Percentiles rank a stretch among this genome's conserved stretches.
These are phyloP conservation scores for Aspergillus brunneoviolaceus DNA, from an alignment of 2,329 filamentous ascomycete genomes.

Conservation along the genomic window DNA sequence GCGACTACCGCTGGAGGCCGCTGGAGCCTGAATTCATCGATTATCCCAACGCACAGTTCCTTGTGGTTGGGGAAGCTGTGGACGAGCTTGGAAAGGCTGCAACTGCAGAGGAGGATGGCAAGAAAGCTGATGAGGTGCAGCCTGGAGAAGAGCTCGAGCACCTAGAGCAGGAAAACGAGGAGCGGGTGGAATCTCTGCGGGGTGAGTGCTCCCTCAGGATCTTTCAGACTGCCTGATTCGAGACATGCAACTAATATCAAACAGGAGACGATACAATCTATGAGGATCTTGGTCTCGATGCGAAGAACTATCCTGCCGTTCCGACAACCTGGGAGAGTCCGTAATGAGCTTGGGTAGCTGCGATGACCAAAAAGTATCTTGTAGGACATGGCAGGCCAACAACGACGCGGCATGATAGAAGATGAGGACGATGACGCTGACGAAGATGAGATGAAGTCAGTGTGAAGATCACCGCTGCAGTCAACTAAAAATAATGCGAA, in stretches of 20 bases:
- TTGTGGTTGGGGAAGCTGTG: conserved; percentile 67
- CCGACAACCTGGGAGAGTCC: conserved; percentile 58
- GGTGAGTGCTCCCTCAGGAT: conserved; percentile 38
- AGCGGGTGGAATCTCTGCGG: conserved; percentile 61
- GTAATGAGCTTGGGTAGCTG: not conserved
- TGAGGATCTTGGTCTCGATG: conserved; percentile 56
- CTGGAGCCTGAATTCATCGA: conserved; percentile 72
- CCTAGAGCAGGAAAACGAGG: conserved; percentile 71
- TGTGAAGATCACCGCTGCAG: not conserved
- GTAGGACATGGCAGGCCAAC: not conserved
- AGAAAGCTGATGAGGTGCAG: conserved; percentile 59
- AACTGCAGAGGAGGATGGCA: conserved; percentile 33
- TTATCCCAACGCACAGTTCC: conserved; percentile 71
- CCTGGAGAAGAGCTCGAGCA: conserved; percentile 71
- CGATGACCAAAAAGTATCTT: not conserved
- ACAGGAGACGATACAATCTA: conserved; percentile 61
- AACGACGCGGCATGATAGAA: not conserved
- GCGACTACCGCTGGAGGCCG: conserved; percentile 70
- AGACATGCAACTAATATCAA: conserved; percentile 1
- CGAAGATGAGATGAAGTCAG: too few species aligned
- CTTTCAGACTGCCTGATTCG: not conserved
- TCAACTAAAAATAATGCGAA: not conserved
- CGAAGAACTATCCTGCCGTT: conserved; percentile 64
- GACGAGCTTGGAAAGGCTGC: conserved; percentile 37
- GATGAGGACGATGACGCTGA: not conserved